These are phyloP conservation scores for Zygotorulaspora danielsina DNA, from an alignment of 805 yeast genomes.

Conservation along the genomic window DNA sequence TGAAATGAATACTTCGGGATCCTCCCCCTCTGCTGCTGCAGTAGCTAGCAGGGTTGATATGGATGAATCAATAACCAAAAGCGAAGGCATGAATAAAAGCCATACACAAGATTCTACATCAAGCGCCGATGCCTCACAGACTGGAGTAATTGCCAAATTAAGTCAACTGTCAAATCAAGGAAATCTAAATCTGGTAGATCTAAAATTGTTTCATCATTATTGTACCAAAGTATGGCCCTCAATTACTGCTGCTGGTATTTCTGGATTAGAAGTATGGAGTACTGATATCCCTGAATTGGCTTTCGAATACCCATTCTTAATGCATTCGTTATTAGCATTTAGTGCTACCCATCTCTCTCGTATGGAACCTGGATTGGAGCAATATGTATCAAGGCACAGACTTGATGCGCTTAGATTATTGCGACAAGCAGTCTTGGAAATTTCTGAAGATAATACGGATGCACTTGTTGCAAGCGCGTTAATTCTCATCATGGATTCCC, in stretches of 20 bases:
- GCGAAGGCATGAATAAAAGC: conserved; percentile 17
- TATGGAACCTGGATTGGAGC: conserved; percentile 69
- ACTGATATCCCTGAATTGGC: conserved; percentile 85
- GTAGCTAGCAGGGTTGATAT: conserved; percentile 15
- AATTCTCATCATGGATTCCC: conserved; percentile 84
- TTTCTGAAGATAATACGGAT: conserved; percentile 81
- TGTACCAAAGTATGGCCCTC: conserved; percentile 80
- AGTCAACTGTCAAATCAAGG: conserved; percentile 29
- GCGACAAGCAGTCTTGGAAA: conserved; percentile 80
- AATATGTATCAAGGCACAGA: conserved; percentile 78
- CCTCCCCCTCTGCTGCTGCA: conserved; percentile 19
- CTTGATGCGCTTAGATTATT: conserved; percentile 79
- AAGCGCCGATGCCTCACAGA: conserved; percentile 11
- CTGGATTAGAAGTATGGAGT: conserved; percentile 77
- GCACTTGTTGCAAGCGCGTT: conserved; percentile 91
- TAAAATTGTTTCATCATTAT: conserved; percentile 82
- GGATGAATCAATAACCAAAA: conserved; percentile 8
- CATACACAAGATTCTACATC: conserved; percentile 19
- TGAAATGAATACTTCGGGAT: conserved; percentile 7
- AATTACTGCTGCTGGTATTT: conserved; percentile 85
- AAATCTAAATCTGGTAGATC: conserved; percentile 63
- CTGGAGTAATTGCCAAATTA: conserved; percentile 22
- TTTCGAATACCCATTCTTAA: conserved; percentile 78
- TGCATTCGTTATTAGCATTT: conserved; percentile 89
- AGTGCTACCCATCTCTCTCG: conserved; percentile 88